Conservation (phyloP, 2,329 filamentous ascomycete species). For the Hypoxylon sp. region DNA sequence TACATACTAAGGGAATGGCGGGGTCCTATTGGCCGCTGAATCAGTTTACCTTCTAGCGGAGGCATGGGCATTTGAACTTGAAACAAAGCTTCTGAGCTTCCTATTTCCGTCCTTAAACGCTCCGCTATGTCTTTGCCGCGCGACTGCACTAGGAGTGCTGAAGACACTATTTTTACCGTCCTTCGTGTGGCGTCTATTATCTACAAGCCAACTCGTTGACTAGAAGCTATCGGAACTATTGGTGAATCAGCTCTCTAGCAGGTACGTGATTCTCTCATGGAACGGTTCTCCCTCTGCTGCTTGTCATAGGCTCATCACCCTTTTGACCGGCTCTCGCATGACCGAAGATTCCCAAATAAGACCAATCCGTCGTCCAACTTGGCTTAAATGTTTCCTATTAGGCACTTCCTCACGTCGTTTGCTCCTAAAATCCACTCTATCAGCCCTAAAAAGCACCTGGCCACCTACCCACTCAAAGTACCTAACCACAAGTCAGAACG, state of each 20-base stretch:
- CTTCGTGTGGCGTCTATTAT: not conserved
- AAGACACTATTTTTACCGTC: conserved; percentile 23
- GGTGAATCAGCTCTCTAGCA: not conserved
- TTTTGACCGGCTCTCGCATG: too few species aligned
- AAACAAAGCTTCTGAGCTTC: too few species aligned
- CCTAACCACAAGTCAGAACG: not conserved
- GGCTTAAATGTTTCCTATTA: not conserved
- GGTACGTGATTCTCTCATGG: not conserved
- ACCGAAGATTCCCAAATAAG: too few species aligned
- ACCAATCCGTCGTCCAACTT: too few species aligned
- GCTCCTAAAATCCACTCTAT: not conserved
- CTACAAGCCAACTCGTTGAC: not conserved
- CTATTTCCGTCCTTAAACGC: conserved; percentile 33
- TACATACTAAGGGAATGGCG: conserved; percentile 13
- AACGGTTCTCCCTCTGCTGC: too few species aligned
- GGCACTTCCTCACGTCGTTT: not conserved
- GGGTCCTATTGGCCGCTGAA: conserved; percentile 28
- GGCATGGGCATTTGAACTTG: conserved; percentile 16
- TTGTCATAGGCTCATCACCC: too few species aligned
- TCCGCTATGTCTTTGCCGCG: conserved; percentile 30
- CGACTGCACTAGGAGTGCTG: conserved; percentile 17
- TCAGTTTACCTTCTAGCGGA: conserved; percentile 4
- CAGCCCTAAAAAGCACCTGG: not conserved
- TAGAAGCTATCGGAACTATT: not conserved
- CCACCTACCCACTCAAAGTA: not conserved